These are phyloP conservation scores for Vigna trinervia DNA, from an alignment of 306 rosid species.

Conservation along the genomic window DNA sequence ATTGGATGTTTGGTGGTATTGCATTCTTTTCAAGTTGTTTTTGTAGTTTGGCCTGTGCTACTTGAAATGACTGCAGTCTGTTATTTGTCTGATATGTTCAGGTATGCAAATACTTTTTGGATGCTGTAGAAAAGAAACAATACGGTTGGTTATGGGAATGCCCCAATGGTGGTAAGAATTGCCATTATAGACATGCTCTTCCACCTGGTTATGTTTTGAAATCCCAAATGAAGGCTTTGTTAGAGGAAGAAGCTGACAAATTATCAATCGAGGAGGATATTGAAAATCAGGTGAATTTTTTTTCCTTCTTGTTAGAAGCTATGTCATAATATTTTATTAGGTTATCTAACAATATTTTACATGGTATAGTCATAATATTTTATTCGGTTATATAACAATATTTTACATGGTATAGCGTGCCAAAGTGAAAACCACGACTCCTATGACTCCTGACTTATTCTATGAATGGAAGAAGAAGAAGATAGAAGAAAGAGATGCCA, in stretches of 20 bases:
- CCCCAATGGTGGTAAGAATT: conserved; percentile 89
- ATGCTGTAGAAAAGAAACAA: conserved; percentile 96
- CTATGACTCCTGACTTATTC: conserved; percentile 86
- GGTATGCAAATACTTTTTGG: conserved; percentile 70
- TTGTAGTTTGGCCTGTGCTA: conserved; percentile 5
- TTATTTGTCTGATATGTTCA: conserved; percentile 37
- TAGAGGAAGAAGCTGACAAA: conserved; percentile 78
- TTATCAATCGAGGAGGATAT: conserved; percentile 89
- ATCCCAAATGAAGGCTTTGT: conserved; percentile 97
- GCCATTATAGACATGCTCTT: conserved; percentile 98
- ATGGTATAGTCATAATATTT: conserved; percentile 44
- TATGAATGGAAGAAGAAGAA: conserved; percentile 90
- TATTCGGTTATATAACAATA: conserved; percentile 37
- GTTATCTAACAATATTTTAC: conserved; percentile 37
- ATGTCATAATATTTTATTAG: conserved; percentile 17
- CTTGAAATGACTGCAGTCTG: background rate
- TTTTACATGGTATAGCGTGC: conserved; percentile 66
- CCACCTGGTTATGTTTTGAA: conserved; percentile 93
- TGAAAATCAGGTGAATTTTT: conserved; percentile 75
- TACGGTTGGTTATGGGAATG: conserved; percentile 98
- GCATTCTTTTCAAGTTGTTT: conserved; percentile 31
- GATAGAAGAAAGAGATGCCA: conserved; percentile 88
- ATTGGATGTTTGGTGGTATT: conserved; percentile 11
- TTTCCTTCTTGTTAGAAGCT: background rate
- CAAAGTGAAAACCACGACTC: conserved; percentile 71